phyloP scores from a whole-genome alignment of 139 green algal species.

The Edaphochlamys debaryana region DNA sequence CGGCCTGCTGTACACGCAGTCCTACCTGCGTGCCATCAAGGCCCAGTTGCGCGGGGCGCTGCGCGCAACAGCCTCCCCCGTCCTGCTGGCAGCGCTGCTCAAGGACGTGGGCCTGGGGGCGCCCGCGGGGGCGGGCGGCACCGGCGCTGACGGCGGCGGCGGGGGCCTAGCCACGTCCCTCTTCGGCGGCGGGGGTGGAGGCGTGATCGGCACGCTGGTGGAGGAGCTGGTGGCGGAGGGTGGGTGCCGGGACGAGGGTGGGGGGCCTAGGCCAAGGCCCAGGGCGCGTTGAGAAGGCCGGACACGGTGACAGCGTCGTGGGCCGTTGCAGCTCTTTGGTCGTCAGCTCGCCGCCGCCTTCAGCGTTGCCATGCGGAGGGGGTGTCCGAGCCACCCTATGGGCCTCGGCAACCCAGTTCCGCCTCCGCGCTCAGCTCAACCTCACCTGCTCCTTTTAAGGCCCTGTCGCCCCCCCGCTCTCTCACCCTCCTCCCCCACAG shows the following conservation, averaged over 20 bases:
- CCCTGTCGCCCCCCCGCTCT: neutral
- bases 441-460: too few species aligned
- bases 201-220: constrained; percentile 46
- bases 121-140: constrained; percentile 28
- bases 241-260: constrained; percentile 10
- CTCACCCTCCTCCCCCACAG: neutral
- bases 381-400: too few species aligned
- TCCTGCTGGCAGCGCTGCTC: constrained; percentile 47
- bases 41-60: constrained; percentile 86
- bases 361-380: too few species aligned
- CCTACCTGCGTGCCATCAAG: constrained; percentile 84
- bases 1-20: constrained; percentile 86
- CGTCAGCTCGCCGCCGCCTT: too few species aligned
- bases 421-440: too few species aligned
- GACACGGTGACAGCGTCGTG: too few species aligned
- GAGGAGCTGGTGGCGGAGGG: constrained; percentile 63
- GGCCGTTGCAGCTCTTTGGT: too few species aligned
- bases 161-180: constrained; percentile 46
- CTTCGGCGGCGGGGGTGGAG: constrained; percentile 28
- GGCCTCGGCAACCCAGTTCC: too few species aligned
- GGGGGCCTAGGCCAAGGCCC: too few species aligned
- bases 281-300: too few species aligned
- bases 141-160: constrained; percentile 14
- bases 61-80: constrained; percentile 63
- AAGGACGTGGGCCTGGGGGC: constrained; percentile 41